Conservation (phyloP, 2,329 filamentous ascomycete species). For the Xylaria sp. region DNA sequence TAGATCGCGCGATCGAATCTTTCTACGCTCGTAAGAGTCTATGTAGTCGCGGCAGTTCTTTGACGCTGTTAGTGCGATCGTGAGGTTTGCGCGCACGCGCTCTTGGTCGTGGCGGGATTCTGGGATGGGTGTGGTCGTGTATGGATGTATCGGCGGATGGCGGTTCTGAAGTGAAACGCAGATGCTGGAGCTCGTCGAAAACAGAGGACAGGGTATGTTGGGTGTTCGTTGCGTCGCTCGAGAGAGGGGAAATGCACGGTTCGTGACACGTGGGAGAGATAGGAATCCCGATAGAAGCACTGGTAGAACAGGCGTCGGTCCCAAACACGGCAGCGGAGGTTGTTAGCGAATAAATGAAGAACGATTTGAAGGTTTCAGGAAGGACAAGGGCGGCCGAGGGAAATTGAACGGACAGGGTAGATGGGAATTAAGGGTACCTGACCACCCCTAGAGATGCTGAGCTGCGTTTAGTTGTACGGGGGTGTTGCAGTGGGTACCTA, state of each 20-base stretch:
- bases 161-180: not conserved
- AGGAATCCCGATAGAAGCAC: too few relatives aligned
- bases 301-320: not conserved
- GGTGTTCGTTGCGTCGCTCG: not conserved
- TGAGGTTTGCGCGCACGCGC: not conserved
- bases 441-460: not conserved
- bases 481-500: not conserved
- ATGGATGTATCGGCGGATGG: not conserved
- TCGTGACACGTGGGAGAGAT: not conserved
- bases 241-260: not conserved
- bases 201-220: not conserved
- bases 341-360: not conserved
- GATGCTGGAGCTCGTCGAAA: not conserved
- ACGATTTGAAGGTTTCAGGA: constrained; percentile 4
- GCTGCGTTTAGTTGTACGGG: constrained; percentile 2
- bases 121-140: not conserved
- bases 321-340: not conserved
- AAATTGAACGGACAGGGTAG: constrained; percentile 19
- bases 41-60: not conserved
- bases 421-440: not conserved
- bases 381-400: constrained; percentile 1
- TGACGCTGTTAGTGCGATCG: not conserved
- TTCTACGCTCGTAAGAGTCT: not conserved
- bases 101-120: not conserved
- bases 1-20: not conserved